These are phyloP conservation scores for Amanita subjunquillea DNA, from an alignment of 768 basidiomycete genomes.

Conservation along the genomic window DNA sequence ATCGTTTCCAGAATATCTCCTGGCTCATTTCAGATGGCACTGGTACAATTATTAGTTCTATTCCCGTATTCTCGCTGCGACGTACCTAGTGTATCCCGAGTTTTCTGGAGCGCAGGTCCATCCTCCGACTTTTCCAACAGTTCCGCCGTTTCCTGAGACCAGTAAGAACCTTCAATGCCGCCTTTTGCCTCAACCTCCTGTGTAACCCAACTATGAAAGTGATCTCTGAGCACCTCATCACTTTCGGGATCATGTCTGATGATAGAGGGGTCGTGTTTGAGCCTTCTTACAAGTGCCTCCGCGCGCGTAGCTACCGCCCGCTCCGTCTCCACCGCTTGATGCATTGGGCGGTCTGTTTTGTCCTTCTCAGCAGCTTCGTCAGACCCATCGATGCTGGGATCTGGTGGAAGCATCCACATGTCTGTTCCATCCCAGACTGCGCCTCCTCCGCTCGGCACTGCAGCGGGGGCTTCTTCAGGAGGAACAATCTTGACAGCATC, in stretches of 20 bases:
- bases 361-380: constrained; percentile 6
- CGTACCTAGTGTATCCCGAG: constrained; percentile 50
- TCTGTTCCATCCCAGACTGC: constrained; percentile 80
- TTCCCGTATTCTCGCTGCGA: constrained; percentile 1
- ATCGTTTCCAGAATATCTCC: constrained; percentile 76
- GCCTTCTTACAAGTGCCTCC: constrained; percentile 61
- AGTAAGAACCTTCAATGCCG: constrained; percentile 47
- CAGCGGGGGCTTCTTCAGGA: constrained; percentile 40
- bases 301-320: constrained; percentile 63
- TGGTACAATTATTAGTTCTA: constrained; percentile 18
- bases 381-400: constrained; percentile 13
- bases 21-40: constrained; percentile 59
- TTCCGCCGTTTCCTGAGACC: constrained; percentile 39
- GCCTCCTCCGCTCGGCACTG: constrained; percentile 16
- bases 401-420: constrained; percentile 67
- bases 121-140: constrained; percentile 41
- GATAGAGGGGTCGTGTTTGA: constrained; percentile 68
- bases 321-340: constrained; percentile 31
- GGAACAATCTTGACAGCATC: constrained; percentile 93
- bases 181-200: constrained; percentile 42
- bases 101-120: constrained; percentile 40
- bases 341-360: constrained; percentile 15
- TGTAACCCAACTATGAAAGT: constrained; percentile 49
- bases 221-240: constrained; percentile 42
- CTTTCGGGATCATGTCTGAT: constrained; percentile 66